These are phyloP conservation scores for Yamadazyma nakazawae DNA, from an alignment of 805 yeast species.

Conservation along the genomic window DNA sequence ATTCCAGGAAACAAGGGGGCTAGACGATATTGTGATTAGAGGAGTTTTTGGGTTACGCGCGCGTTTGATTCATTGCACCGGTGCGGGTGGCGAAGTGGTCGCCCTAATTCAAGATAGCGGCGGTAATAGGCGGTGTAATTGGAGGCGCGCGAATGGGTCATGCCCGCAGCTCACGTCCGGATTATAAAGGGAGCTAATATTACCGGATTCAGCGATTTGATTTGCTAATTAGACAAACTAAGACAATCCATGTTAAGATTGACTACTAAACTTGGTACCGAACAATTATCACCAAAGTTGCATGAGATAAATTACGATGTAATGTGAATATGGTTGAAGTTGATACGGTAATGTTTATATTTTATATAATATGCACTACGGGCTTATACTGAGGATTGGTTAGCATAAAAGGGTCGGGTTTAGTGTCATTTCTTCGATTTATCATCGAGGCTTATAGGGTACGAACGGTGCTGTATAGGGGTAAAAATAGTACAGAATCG, in stretches of 20 bases:
- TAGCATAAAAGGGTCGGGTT: too few relatives aligned
- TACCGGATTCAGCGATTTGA: constrained; percentile 1
- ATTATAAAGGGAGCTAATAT: background rate
- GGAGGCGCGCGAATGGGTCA: background rate
- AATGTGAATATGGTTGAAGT: too few relatives aligned
- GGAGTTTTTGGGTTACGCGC: constrained; percentile 1
- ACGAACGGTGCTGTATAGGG: background rate
- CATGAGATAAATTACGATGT: too few relatives aligned
- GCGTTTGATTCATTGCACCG: background rate
- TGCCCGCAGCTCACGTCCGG: background rate
- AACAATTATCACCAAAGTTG: too few relatives aligned
- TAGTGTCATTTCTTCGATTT: too few relatives aligned
- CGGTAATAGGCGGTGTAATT: background rate
- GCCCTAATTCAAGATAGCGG: background rate
- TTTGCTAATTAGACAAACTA: background rate
- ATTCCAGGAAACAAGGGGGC: constrained; percentile 5
- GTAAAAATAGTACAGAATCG: too few relatives aligned
- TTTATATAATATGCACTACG: too few relatives aligned
- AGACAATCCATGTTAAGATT: background rate
- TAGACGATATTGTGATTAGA: constrained; percentile 6
- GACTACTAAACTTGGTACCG: background rate
- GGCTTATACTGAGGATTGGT: too few relatives aligned
- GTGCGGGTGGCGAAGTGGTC: too few relatives aligned
- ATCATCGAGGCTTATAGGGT: background rate
- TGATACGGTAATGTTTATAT: too few relatives aligned